Evolutionary conservation across 768 basidiomycete species (phyloP), one percentile per base, ranked within the genome.

Genomic region (Tylopilus sp.): DNA sequence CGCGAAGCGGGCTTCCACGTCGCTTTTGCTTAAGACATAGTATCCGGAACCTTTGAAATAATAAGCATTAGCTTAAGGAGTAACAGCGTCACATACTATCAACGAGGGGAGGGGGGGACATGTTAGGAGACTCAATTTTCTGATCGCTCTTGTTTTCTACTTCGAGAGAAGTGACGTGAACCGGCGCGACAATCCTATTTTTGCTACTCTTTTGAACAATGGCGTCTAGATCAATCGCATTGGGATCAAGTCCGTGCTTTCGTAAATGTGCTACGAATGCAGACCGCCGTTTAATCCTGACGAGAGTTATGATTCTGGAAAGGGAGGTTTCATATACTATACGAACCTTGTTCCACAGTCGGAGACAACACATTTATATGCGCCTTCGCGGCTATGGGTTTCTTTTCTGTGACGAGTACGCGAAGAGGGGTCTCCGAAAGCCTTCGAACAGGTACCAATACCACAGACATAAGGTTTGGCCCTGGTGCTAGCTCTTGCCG

Each of bases 361-460:
- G 22, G 54, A 43, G 31, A 71, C 55, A 22, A 75, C 73, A 60
- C 85, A 87, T 38, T 61, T 63, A 57, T 77, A 82, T 25, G 70
- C 71, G 25, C 74, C 73, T 24, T 71, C 54, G 3, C 64, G 65
- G 17, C 64, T 58, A 60, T 88, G 86, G 3, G 73, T 78, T 66
- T 87, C 85, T 61, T 78, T 81, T 50, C 76, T 73, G 59, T 89
- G 87, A 10, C 87, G 82, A 28, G 79, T 72, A 56, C 83, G 73
- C 41, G 87, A 87, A 0, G 87, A 88, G 12, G 85, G 86, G 59
- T 89, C 87, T 14, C 81, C 81, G 57, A 89, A 89, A 14, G 71
- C 66, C 28, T 77, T 72, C 11, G 48, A 51, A 60, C 86, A 88
- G 21, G 63, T 67, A 10, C 67, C 60, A 38, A 77, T 70, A 14